Evolutionary conservation across 1,284 basidiomycete species (phyloP).

Genomic region (Macrocystidia cucumis): DNA sequence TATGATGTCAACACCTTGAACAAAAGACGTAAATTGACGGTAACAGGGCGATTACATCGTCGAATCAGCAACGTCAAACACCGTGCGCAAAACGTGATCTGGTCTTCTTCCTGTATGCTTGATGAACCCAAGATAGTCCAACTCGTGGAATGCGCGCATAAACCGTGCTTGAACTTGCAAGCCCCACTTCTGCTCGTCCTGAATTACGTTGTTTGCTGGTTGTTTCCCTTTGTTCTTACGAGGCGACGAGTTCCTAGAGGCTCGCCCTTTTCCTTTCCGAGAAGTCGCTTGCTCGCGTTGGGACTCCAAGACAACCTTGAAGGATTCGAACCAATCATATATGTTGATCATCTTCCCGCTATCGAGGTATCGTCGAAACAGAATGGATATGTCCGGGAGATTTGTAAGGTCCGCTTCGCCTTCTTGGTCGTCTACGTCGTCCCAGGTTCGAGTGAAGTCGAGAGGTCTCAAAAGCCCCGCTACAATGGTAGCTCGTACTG

Average conservation of each 20-base stretch:
- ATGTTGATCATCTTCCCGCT: constrained; percentile 74
- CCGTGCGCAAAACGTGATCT: constrained; percentile 64
- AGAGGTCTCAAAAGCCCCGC: constrained; percentile 54
- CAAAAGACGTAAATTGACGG: background rate
- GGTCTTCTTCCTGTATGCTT: constrained; percentile 71
- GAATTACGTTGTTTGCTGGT: constrained; percentile 15
- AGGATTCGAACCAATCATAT: constrained; percentile 76
- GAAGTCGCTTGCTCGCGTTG: constrained; percentile 30
- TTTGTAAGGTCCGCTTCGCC: constrained; percentile 28
- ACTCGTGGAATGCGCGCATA: constrained; percentile 67
- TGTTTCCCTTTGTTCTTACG: constrained; percentile 15
- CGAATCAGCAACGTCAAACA: constrained; percentile 49
- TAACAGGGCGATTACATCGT: background rate
- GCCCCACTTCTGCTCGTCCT: constrained; percentile 41
- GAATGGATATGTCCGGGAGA: constrained; percentile 62
- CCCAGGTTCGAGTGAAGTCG: constrained; percentile 28
- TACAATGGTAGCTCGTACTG: constrained; percentile 49
- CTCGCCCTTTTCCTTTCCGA: constrained; percentile 9
- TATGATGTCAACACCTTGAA: too few species aligned
- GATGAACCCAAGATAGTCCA: constrained; percentile 71
- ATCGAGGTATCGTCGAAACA: constrained; percentile 69
- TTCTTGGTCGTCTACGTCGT: constrained; percentile 6
- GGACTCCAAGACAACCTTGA: constrained; percentile 50
- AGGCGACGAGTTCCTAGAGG: constrained; percentile 8
- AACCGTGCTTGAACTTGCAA: constrained; percentile 68